Conservation (phyloP, 768 basidiomycete species). For the Udeniomyces megalosporus region DNA sequence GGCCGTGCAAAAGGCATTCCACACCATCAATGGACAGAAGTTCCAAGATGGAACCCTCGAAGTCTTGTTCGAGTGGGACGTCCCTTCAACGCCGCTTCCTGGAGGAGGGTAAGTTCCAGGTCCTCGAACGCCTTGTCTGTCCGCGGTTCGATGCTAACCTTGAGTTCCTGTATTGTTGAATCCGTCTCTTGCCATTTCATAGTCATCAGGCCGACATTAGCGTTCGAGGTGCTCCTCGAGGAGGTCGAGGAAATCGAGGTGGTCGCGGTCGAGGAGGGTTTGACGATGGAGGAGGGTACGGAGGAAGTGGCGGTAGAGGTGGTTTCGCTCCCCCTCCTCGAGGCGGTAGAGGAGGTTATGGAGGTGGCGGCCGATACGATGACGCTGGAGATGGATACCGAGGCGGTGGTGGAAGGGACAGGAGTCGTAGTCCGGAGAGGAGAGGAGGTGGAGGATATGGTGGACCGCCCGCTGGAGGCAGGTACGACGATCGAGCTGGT, state of each 20-base stretch:
- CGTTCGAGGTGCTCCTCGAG: constrained; percentile 29
- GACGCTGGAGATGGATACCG: background rate
- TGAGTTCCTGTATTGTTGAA: constrained; percentile 7
- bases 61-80: constrained; percentile 72
- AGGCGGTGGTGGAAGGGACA: constrained; percentile 20
- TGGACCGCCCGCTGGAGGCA: constrained; percentile 25
- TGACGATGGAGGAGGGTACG: constrained; percentile 29
- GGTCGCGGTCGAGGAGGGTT: constrained; percentile 28
- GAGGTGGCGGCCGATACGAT: constrained; percentile 22
- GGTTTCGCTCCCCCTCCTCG: constrained; percentile 21
- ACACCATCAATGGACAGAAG: constrained; percentile 60
- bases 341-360: constrained; percentile 7
- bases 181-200: background rate
- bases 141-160: constrained; percentile 17
- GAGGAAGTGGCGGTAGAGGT: constrained; percentile 34
- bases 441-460: too few species aligned
- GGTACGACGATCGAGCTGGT: constrained; percentile 24
- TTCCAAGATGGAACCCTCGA: constrained; percentile 77
- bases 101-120: constrained; percentile 30
- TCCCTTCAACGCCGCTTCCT: constrained; percentile 40
- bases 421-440: constrained; percentile 16
- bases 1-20: constrained; percentile 64
- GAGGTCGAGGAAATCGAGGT: constrained; percentile 34
- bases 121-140: constrained; percentile 2
- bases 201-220: constrained; percentile 20